phyloP scores from a whole-genome alignment of 768 basidiomycete species.

The Candolleomyces aberdarensis region DNA sequence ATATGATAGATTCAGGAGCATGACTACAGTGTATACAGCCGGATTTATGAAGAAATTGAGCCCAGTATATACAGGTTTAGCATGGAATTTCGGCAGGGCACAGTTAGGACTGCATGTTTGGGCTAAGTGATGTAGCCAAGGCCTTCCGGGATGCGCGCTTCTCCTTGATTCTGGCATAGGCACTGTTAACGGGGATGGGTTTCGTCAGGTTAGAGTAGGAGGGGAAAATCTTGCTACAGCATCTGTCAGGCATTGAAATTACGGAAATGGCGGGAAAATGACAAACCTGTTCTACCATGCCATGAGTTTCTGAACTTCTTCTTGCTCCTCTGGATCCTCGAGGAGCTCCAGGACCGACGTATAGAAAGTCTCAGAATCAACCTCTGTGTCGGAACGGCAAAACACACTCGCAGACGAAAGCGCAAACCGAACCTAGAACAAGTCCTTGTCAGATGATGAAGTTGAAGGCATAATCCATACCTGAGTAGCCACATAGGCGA shows the following conservation, averaged over 20 bases:
- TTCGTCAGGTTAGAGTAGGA: background rate
- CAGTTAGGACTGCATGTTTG: too few species aligned
- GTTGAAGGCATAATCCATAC: too few species aligned
- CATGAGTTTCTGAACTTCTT: background rate
- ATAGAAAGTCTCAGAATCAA: background rate
- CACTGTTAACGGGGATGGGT: background rate
- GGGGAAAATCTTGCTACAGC: background rate
- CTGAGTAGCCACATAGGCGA: too few species aligned
- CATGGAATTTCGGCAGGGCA: too few species aligned
- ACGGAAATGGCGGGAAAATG: background rate
- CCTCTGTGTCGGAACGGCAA: background rate
- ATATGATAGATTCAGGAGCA: too few species aligned
- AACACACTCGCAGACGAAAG: background rate
- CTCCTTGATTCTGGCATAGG: background rate
- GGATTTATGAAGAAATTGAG: too few species aligned
- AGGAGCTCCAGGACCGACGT: background rate
- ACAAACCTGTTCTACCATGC: background rate
- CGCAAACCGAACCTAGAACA: background rate
- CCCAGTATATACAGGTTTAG: too few species aligned
- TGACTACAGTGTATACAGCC: too few species aligned
- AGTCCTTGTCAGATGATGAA: too few species aligned
- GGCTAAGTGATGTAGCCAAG: background rate
- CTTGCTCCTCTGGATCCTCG: too few species aligned
- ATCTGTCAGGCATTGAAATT: background rate
- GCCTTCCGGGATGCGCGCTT: background rate